Evolutionary conservation across 306 rosid genomes (phyloP), one percentile per base, ranked within the genome.

Genomic region (Fagus sylvatica): DNA sequence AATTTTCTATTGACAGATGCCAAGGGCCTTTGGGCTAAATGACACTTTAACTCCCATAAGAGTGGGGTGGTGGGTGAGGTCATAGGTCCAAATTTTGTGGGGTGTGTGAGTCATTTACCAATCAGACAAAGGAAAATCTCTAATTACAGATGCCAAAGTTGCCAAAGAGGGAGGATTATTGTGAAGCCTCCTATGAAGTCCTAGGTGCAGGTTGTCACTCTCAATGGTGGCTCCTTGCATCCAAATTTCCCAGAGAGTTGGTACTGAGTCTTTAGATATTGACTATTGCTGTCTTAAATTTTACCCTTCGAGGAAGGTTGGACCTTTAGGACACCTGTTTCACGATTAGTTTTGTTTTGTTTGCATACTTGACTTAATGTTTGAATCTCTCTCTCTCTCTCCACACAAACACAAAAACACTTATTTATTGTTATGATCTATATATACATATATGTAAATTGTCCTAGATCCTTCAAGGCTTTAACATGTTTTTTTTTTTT

Each of bases 221-320:
- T 69, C 37, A 42, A 48, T 72, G 67, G 60, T 65, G n/a, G 51
- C 65, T 69, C 71, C 75, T 37, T 17, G 41, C 73, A 33, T 57
- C 70, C 53, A 57, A 34, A 69, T 69, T 46, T 61, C 28, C 40
- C 66, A 74, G 41, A 33, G 72, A 56, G 59, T 68, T 48, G 59
- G 19, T 4, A n/a, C 9, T 16, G 19, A 53, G 59, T 53, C 59
- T 16, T 53, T 37, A 11, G 40, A 60, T 46, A 8, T 46, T 46
- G 51, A 10, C 51, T 46, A 10, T 28, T 60, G 16, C 37, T 60
- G 39, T 11, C 37, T 28, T 60, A 4, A 19, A 60, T 30, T 60
- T 34, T 5, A 60, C 66, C 39, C 39, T 60, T 60, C 66, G 3
- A 32, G 37, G 66, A 60, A 9, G 40, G 7, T 2, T 30, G 66